Conservation (phyloP, 441 rosid species). For the Erodium texanum region DNA sequence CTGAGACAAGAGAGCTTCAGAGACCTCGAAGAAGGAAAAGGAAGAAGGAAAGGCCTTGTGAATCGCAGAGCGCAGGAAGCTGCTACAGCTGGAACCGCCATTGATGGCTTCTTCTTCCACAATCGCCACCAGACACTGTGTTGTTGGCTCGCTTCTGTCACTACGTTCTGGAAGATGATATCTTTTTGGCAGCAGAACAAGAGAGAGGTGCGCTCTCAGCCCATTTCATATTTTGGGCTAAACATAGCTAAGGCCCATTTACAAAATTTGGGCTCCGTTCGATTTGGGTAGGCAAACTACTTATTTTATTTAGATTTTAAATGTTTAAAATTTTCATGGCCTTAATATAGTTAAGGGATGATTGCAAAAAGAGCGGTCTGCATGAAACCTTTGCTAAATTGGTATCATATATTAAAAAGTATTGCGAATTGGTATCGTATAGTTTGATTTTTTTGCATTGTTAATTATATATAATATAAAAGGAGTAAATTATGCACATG, state of each 20-base stretch:
- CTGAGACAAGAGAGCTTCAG: slow-evolving; percentile 13
- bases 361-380: too few species aligned
- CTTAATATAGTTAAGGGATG: too few species aligned
- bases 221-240: background rate
- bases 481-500: too few species aligned
- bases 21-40: slow-evolving; percentile 1
- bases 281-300: background rate
- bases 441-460: too few species aligned
- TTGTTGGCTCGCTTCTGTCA: background rate
- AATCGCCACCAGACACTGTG: background rate
- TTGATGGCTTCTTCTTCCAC: background rate
- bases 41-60: slow-evolving; percentile 1
- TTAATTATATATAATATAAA: too few species aligned
- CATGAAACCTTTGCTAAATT: too few species aligned
- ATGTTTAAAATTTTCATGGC: too few species aligned
- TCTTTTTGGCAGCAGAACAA: background rate
- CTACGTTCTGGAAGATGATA: background rate
- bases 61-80: background rate
- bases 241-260: background rate
- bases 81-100: slow-evolving; percentile 3
- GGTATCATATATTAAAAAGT: too few species aligned
- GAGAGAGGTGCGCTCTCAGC: background rate
- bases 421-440: too few species aligned
- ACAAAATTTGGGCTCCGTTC: background rate
- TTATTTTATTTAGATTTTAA: too few species aligned